A percentile compares a stretch with the other conserved stretches of the same genome.
Evolutionary conservation across 2,329 filamentous ascomycete species (phyloP).

Genomic region (Gremmenia infestans): DNA sequence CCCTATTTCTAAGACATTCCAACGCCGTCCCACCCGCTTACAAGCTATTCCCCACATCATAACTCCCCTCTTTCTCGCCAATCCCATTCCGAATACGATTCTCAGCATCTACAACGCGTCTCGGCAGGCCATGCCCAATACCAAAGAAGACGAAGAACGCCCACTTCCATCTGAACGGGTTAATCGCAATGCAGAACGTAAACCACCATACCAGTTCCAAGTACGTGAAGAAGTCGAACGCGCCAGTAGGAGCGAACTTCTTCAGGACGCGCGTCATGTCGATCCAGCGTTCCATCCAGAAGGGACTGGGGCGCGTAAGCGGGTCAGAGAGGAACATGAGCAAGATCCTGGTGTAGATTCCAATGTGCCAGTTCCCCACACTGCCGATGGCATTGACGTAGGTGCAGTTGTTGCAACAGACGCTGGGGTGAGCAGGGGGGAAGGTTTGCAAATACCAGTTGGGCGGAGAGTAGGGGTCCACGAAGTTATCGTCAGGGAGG

Average conservation of each 20-base stretch:
- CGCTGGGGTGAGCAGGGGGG: conserved; percentile 65
- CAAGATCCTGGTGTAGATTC: conserved; percentile 80
- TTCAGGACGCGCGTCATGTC: conserved; percentile 76
- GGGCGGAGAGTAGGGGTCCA: conserved; percentile 68
- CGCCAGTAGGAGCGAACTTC: conserved; percentile 60
- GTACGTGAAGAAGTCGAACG: conserved; percentile 89
- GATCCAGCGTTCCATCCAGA: conserved; percentile 82
- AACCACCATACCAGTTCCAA: conserved; percentile 84
- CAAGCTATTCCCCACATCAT: conserved; percentile 25
- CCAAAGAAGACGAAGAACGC: conserved; percentile 77
- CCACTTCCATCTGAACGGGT: conserved; percentile 91
- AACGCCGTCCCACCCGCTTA: conserved; percentile 2
- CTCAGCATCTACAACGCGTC: conserved; percentile 62
- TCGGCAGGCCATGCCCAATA: conserved; percentile 61
- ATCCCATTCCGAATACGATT: conserved; percentile 52
- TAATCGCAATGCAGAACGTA: conserved; percentile 69
- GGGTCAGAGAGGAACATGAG: conserved; percentile 84
- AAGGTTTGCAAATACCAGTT: conserved; percentile 90
- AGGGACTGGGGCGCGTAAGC: conserved; percentile 62
- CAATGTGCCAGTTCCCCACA: conserved; percentile 84
- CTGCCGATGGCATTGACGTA: conserved; percentile 77
- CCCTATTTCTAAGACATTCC: too few relatives aligned
- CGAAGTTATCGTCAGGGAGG: conserved; percentile 67
- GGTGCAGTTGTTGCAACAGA: conserved; percentile 79
- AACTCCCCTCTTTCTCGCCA: conserved; percentile 34